Conservation (phyloP, 768 basidiomycete genomes). For the Boletus vinaceobasis region DNA sequence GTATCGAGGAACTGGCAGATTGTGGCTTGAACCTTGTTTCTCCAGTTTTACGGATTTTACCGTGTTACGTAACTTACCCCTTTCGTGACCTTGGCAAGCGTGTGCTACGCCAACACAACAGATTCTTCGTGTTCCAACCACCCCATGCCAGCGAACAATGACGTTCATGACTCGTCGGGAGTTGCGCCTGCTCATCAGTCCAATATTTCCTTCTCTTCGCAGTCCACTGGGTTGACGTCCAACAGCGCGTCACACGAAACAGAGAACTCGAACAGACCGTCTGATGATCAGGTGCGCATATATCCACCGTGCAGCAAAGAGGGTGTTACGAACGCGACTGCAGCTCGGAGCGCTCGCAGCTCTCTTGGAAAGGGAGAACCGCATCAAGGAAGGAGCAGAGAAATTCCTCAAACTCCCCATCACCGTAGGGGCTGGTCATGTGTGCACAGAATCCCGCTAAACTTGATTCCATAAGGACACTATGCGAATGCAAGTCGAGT, state of each 20-base stretch:
- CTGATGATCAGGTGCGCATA: slow-evolving; percentile 31
- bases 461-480: slow-evolving; percentile 41
- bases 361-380: slow-evolving; percentile 69
- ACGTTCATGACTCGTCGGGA: slow-evolving; percentile 24
- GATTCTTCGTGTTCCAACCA: not conserved
- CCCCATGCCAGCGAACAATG: slow-evolving; percentile 30
- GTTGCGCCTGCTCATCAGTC: slow-evolving; percentile 18
- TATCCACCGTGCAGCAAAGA: not conserved
- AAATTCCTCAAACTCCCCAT: slow-evolving; percentile 73
- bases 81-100: not conserved
- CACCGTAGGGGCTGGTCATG: slow-evolving; percentile 35
- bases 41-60: slow-evolving; percentile 28
- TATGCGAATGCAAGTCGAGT: slow-evolving; percentile 70
- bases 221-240: slow-evolving; percentile 27
- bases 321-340: slow-evolving; percentile 3
- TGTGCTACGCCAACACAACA: not conserved
- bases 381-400: slow-evolving; percentile 91
- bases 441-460: slow-evolving; percentile 8
- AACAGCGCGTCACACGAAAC: slow-evolving; percentile 23
- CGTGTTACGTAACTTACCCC: slow-evolving; percentile 9
- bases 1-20: slow-evolving; percentile 47
- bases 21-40: slow-evolving; percentile 34
- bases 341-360: slow-evolving; percentile 68
- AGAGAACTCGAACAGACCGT: slow-evolving; percentile 17
- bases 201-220: slow-evolving; percentile 30